Conservation (phyloP, 1,284 basidiomycete genomes). For the Blastosporella zonata region DNA sequence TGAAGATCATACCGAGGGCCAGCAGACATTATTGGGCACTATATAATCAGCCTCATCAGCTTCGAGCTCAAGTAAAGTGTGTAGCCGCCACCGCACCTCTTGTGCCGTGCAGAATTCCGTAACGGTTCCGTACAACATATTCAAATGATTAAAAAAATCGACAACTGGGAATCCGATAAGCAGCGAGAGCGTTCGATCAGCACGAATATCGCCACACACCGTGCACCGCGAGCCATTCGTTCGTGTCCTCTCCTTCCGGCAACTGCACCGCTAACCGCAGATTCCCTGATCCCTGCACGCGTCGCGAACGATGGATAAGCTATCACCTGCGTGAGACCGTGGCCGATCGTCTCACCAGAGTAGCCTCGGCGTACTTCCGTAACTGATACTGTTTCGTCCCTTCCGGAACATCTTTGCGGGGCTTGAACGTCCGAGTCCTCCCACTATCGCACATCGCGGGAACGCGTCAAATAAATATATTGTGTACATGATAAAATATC, state of each 20-base stretch:
- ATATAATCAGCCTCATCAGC: conserved; percentile 11
- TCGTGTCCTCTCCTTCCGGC: conserved; percentile 91
- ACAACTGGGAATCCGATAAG: conserved; percentile 62
- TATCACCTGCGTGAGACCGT: background rate
- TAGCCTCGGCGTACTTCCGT: conserved; percentile 96
- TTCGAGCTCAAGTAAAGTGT: background rate
- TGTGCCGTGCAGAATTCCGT: conserved; percentile 95
- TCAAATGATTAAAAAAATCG: conserved; percentile 95
- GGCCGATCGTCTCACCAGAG: conserved; percentile 58
- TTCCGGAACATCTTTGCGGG: conserved; percentile 91
- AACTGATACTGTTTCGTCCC: conserved; percentile 97
- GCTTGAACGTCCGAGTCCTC: conserved; percentile 95
- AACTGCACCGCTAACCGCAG: conserved; percentile 85
- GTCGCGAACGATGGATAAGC: conserved; percentile 10
- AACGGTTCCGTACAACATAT: conserved; percentile 95
- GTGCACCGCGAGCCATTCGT: conserved; percentile 97
- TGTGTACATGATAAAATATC: conserved; percentile 25
- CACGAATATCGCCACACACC: conserved; percentile 48
- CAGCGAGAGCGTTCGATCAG: background rate
- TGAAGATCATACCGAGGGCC: conserved; percentile 74
- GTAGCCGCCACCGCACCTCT: conserved; percentile 54
- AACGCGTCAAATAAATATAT: conserved; percentile 13
- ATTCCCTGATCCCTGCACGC: conserved; percentile 85
- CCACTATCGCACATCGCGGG: conserved; percentile 44
- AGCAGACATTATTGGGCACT: conserved; percentile 99